phyloP scores from a whole-genome alignment of 345 rosid genomes.

The Eucalyptus regnans region DNA sequence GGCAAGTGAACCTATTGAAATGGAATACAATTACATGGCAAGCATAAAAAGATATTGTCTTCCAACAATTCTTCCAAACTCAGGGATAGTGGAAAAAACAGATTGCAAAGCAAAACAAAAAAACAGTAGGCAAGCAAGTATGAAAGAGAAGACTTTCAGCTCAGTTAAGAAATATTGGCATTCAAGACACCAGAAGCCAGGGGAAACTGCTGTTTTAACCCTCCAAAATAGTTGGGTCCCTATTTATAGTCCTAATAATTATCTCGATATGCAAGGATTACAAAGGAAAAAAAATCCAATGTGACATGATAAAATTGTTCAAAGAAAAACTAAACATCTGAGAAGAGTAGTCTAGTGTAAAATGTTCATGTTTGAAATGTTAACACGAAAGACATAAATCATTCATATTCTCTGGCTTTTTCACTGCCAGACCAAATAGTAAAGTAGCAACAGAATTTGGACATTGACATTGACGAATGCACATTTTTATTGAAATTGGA shows the following conservation, averaged over 20 bases:
- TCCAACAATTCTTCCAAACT: neutral
- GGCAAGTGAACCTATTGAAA: neutral
- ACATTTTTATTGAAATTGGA: neutral
- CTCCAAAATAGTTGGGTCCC: neutral
- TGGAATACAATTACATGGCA: neutral
- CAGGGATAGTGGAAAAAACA: neutral
- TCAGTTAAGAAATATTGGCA: neutral
- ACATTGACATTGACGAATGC: neutral
- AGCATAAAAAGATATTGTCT: neutral
- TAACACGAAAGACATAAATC: neutral
- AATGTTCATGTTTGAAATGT: neutral
- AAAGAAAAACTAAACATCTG: neutral
- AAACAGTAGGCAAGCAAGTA: neutral
- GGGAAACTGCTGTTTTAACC: neutral
- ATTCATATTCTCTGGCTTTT: neutral
- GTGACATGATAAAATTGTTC: neutral
- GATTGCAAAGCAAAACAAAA: neutral
- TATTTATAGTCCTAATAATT: neutral
- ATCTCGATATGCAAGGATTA: neutral
- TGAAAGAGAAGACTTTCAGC: neutral
- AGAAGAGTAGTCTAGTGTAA: neutral
- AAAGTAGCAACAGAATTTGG: neutral
- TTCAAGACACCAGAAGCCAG: neutral
- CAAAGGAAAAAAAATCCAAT: neutral
- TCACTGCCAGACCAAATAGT: neutral